Percentiles rank a stretch among this genome's conserved stretches.
Evolutionary conservation across 306 rosid genomes (phyloP).

Genomic region (Castanopsis chinensis): DNA sequence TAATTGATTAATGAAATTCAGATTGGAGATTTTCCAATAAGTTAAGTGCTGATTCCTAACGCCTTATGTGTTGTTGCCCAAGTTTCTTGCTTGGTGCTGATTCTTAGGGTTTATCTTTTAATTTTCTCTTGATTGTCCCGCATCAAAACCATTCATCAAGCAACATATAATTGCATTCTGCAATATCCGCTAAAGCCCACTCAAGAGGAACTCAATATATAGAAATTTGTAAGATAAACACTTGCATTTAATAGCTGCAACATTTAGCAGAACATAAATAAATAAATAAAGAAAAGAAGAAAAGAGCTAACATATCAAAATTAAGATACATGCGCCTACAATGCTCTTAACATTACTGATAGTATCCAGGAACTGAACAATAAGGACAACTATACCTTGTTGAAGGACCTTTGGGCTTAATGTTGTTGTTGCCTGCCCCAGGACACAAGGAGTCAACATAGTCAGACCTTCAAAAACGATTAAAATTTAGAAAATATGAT

Average conservation of each 20-base stretch:
- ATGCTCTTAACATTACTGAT: neutral
- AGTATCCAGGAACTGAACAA: neutral
- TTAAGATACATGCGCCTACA: neutral
- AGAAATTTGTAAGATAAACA: neutral
- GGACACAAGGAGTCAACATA: conserved; percentile 77
- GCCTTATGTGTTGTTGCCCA: too few species aligned
- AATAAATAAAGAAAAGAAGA: too few species aligned
- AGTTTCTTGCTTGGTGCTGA: too few species aligned
- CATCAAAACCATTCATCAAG: neutral
- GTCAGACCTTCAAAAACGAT: conserved; percentile 51
- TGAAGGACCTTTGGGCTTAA: conserved; percentile 51
- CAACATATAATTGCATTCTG: neutral
- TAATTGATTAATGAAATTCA: too few species aligned
- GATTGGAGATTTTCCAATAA: too few species aligned
- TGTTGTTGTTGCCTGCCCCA: conserved; percentile 38
- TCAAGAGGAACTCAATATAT: neutral
- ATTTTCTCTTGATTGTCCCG: too few species aligned
- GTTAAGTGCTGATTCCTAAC: too few species aligned
- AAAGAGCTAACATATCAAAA: neutral
- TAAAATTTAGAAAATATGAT: conserved; percentile 19
- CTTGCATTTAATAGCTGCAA: neutral
- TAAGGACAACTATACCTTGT: conserved; percentile 48
- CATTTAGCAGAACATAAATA: neutral
- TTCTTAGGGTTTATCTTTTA: too few species aligned
- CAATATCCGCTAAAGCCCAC: neutral